Conservation (phyloP, 805 yeast species). For the Pichia californica region DNA sequence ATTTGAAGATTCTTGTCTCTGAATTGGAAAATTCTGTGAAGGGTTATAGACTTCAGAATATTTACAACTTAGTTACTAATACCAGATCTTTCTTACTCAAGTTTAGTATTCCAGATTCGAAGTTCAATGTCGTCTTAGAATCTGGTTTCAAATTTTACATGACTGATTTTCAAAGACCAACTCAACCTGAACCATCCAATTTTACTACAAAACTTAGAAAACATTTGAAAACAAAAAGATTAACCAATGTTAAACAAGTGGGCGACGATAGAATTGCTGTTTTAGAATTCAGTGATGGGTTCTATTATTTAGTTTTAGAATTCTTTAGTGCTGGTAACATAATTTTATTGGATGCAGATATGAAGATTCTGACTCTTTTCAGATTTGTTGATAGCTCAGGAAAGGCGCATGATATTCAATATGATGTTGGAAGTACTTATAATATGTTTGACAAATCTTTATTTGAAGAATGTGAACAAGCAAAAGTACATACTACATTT, state of each 20-base stretch:
- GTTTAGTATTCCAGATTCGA: constrained; percentile 79
- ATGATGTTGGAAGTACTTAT: constrained; percentile 73
- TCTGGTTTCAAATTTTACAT: constrained; percentile 78
- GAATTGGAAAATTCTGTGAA: constrained; percentile 56
- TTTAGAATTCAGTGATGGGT: constrained; percentile 77
- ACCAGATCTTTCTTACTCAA: constrained; percentile 69
- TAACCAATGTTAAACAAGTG: constrained; percentile 67
- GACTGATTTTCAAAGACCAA: constrained; percentile 75
- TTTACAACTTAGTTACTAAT: constrained; percentile 72
- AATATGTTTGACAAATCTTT: constrained; percentile 48
- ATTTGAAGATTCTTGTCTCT: constrained; percentile 60
- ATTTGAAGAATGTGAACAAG: constrained; percentile 26
- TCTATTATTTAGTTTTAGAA: constrained; percentile 72
- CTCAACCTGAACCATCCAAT: constrained; percentile 75
- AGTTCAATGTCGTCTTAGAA: constrained; percentile 68
- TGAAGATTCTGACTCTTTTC: constrained; percentile 64
- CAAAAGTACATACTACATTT: constrained; percentile 15
- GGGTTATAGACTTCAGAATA: constrained; percentile 72
- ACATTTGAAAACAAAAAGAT: constrained; percentile 73
- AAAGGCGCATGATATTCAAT: constrained; percentile 59
- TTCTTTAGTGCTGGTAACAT: constrained; percentile 95
- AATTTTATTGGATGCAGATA: constrained; percentile 62
- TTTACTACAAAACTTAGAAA: constrained; percentile 84
- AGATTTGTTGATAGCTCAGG: constrained; percentile 52
- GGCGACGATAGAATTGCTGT: constrained; percentile 80